A percentile compares a stretch with the other conserved stretches of the same genome.
These are phyloP conservation scores for Apiospora marii DNA, from an alignment of 2,329 filamentous ascomycete genomes.

Conservation along the genomic window DNA sequence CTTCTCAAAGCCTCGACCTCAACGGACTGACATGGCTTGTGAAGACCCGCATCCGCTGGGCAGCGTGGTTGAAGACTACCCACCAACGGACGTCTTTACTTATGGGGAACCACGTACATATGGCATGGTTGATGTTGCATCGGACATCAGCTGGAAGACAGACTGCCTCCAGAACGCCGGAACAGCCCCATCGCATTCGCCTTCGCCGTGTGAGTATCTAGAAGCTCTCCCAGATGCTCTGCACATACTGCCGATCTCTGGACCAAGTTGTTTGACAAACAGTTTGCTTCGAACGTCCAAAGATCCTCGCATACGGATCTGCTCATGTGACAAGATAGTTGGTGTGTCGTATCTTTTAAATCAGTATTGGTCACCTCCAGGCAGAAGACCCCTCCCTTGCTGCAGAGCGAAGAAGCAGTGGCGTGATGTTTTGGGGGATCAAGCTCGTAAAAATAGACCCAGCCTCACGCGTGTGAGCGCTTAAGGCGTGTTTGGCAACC, in stretches of 20 bases:
- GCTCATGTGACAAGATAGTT: background rate
- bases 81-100: background rate
- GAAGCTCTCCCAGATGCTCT: background rate
- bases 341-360: background rate
- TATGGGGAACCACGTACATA: background rate
- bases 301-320: background rate
- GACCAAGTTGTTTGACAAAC: background rate
- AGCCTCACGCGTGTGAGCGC: background rate
- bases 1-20: background rate
- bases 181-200: background rate
- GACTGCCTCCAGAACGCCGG: background rate
- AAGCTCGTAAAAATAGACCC: background rate
- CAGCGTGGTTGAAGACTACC: background rate
- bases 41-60: background rate
- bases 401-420: background rate
- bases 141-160: background rate
- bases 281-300: background rate
- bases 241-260: background rate
- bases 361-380: background rate
- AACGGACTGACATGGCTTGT: background rate
- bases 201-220: background rate
- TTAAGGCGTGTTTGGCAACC: background rate
- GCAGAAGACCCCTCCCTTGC: background rate
- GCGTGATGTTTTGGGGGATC: background rate
- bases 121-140: background rate